Percentiles rank a stretch among this genome's conserved stretches.
phyloP scores from a whole-genome alignment of 2,329 filamentous ascomycete genomes.

The Thelonectria olida region DNA sequence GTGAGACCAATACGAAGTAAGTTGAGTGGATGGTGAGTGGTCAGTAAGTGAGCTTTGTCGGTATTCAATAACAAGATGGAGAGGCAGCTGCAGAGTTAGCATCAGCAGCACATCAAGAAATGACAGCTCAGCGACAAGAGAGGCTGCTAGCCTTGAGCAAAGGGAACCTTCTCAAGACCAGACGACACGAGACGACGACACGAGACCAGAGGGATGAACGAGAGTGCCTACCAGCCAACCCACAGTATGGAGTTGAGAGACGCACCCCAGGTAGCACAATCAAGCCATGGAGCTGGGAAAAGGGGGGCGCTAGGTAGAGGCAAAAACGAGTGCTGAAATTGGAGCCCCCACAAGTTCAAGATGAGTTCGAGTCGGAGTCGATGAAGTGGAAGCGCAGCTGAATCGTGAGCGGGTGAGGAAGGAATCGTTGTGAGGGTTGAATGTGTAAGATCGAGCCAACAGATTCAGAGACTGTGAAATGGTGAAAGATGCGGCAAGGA shows the following conservation, averaged over 20 bases:
- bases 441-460: constrained; percentile 3
- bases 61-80: no score
- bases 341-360: constrained; percentile 39
- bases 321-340: constrained; percentile 33
- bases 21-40: not conserved
- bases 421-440: constrained; percentile 11
- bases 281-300: constrained; percentile 33
- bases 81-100: constrained; percentile 3
- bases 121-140: not conserved
- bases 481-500: no score
- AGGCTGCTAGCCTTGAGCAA: constrained; percentile 9
- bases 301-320: constrained; percentile 34
- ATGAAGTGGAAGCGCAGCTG: no score
- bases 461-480: no score
- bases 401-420: not conserved
- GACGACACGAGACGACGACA: constrained; percentile 6
- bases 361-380: no score
- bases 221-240: constrained; percentile 1
- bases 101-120: constrained; percentile 14
- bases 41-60: not conserved
- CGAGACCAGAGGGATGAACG: no score
- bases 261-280: constrained; percentile 27
- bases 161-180: constrained; percentile 3
- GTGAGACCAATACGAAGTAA: no score
- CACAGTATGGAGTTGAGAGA: constrained; percentile 30